Evolutionary conservation across 805 yeast species (phyloP), one percentile per base, ranked within the genome.

Genomic region (Ascoidea asiatica): DNA sequence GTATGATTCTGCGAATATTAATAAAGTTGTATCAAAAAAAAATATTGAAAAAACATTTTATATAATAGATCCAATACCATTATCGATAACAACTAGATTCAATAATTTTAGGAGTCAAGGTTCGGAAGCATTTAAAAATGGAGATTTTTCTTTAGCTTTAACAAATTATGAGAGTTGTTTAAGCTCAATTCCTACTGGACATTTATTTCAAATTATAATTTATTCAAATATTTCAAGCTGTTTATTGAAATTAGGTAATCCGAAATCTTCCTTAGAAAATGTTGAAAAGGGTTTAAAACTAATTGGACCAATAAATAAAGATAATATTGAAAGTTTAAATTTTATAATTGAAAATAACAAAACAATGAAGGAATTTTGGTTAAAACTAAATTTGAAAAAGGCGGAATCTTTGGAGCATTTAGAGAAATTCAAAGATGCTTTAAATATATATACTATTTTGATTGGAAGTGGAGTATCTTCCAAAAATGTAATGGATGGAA

Each of bases 371-470:
- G 78, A 76, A 17, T 77, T 92, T 60, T 86, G 88, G 81, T 60
- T 73, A 20, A 89, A 87, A 59, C 66, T 90, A 17, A 59, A 77
- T 42, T 62, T 73, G 2, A 76, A 81, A 48, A 75, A 76, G 50
- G 97, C 96, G 0, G 97, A 92, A 56, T 80, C 90, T 2, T 67
- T 79, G 38, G 99, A 92, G 61, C 77, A 77, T 59, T 55, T 78
- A 44, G 99, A 92, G 54, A 73, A 72, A 51, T 85, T 71, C 60
- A 57, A 68, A 45, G 79, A 72, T 5, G 81, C 97, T 0, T 65
- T 84, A 21, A 66, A 60, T 0, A 57, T 73, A 5, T 90, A 87
- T 67, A 72, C 70, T 46, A 59, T 65, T 33, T 66, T 89, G 43
- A 69, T 92, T 17, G 73, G 75, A 46, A 73, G 77, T 47, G 95